Conservation (phyloP, 108 stramenopile species). For the Nitzschia sp. region DNA sequence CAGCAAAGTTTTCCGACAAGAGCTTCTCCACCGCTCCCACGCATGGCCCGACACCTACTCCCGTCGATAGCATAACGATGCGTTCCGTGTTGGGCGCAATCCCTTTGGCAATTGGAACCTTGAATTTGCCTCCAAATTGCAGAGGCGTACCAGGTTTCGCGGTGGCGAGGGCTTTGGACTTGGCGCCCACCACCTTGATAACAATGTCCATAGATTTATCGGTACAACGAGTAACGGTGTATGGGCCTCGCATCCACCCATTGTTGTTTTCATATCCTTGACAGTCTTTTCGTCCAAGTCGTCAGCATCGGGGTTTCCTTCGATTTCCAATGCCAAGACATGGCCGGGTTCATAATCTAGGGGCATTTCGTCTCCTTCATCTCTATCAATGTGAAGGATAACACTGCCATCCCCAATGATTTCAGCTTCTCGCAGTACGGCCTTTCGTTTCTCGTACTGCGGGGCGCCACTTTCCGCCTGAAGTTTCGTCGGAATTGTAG, state of each 20-base stretch:
- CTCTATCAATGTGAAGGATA: slow-evolving; percentile 39
- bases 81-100: slow-evolving; percentile 22
- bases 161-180: slow-evolving; percentile 37
- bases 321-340: slow-evolving; percentile 55
- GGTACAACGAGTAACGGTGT: slow-evolving; percentile 41
- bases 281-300: slow-evolving; percentile 24
- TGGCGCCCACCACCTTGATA: slow-evolving; percentile 42
- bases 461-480: background rate
- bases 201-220: slow-evolving; percentile 18
- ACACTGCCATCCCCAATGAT: slow-evolving; percentile 35
- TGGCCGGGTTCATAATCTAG: slow-evolving; percentile 49
- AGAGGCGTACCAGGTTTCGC: slow-evolving; percentile 34
- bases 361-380: slow-evolving; percentile 18
- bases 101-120: slow-evolving; percentile 57
- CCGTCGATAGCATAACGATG: slow-evolving; percentile 50
- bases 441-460: slow-evolving; percentile 28
- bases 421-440: slow-evolving; percentile 25
- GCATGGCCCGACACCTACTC: slow-evolving; percentile 57
- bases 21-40: slow-evolving; percentile 48
- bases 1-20: background rate
- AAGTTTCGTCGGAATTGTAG: background rate
- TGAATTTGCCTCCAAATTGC: slow-evolving; percentile 52
- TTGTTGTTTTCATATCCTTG: slow-evolving; percentile 27
- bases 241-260: slow-evolving; percentile 58
- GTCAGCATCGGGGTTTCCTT: background rate